phyloP scores from a whole-genome alignment of 768 basidiomycete genomes.

The Lentinula lateritia region DNA sequence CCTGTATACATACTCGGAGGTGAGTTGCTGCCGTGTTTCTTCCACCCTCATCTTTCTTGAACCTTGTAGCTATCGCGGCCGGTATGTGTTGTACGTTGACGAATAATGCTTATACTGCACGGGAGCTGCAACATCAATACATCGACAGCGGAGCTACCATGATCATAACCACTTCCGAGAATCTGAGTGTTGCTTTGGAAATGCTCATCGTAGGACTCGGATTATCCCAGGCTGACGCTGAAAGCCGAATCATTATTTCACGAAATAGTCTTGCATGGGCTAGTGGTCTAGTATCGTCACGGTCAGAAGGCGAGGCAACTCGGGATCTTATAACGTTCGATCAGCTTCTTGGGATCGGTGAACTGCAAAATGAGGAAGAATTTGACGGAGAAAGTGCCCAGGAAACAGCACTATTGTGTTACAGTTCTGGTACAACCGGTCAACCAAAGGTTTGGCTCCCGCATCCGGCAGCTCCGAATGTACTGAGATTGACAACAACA shows the following conservation, averaged over 20 bases:
- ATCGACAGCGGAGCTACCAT: constrained; percentile 57
- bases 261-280: constrained; percentile 42
- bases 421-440: constrained; percentile 63
- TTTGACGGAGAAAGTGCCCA: constrained; percentile 48
- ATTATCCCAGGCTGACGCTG: constrained; percentile 31
- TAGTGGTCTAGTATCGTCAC: constrained; percentile 23
- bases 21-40: not conserved
- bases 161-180: constrained; percentile 60
- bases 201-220: constrained; percentile 36
- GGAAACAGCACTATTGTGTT: constrained; percentile 63
- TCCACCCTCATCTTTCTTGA: not conserved
- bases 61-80: constrained; percentile 35
- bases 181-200: constrained; percentile 45
- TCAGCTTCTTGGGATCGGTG: constrained; percentile 44
- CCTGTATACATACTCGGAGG: constrained; percentile 38
- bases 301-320: constrained; percentile 17
- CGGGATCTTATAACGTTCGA: constrained; percentile 33
- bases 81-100: constrained; percentile 47
- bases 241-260: constrained; percentile 52
- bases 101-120: constrained; percentile 46
- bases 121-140: constrained; percentile 58
- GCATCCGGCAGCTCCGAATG: not conserved
- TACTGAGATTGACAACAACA: not conserved
- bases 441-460: constrained; percentile 54
- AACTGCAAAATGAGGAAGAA: constrained; percentile 44